A percentile compares a stretch with the other conserved stretches of the same genome.
phyloP scores from a whole-genome alignment of 768 basidiomycete species.

The Fibroporia radiculosa region DNA sequence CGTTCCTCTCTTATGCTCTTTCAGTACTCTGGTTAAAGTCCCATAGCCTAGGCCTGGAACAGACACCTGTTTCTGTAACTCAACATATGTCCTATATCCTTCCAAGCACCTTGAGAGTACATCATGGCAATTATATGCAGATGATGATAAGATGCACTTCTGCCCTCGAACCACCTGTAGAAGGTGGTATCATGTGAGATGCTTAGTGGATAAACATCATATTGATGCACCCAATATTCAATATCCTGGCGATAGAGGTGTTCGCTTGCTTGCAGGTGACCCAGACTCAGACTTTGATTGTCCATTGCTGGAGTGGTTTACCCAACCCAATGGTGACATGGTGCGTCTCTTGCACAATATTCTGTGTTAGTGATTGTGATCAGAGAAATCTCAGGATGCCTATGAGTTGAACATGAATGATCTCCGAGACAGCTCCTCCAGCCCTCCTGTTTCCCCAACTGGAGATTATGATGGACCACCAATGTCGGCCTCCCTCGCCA shows the following conservation, averaged over 20 bases:
- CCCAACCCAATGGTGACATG: constrained; percentile 2
- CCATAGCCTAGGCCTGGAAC: constrained; percentile 5
- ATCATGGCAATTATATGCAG: neutral
- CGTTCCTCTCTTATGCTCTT: too few relatives aligned
- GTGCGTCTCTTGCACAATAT: too few relatives aligned
- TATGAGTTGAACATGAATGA: neutral
- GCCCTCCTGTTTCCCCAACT: neutral
- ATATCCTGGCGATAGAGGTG: constrained; percentile 7
- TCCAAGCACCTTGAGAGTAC: neutral
- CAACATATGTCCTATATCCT: neutral
- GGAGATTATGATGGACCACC: neutral
- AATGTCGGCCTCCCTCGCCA: neutral
- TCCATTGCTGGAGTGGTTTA: constrained; percentile 7
- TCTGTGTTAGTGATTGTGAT: neutral
- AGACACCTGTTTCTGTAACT: constrained; percentile 7
- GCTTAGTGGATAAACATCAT: neutral
- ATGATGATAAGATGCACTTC: constrained; percentile 12
- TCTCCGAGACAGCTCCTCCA: neutral
- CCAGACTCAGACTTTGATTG: constrained; percentile 8
- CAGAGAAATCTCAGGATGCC: neutral
- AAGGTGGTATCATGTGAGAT: constrained; percentile 14
- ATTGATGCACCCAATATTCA: neutral
- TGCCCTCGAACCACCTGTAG: constrained; percentile 13
- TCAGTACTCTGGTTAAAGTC: too few relatives aligned
- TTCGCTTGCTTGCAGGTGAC: constrained; percentile 14